Conservation (phyloP, 192 early-diverging fungal genomes). For the Rhizoclosmatium sp. region DNA sequence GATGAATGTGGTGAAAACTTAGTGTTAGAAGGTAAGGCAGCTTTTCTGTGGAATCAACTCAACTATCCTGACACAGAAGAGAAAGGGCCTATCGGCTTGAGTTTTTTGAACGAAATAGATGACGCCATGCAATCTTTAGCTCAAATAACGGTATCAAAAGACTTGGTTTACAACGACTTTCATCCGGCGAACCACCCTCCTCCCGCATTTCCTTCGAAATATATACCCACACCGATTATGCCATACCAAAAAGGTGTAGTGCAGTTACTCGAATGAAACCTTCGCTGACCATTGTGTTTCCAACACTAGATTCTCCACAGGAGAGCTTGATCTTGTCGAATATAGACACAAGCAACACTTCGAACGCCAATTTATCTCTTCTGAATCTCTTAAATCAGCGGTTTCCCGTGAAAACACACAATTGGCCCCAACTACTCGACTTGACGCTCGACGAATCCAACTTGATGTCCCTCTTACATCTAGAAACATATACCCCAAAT, state of each 20-base stretch:
- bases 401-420: background rate
- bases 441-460: conserved; percentile 8
- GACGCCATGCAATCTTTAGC: background rate
- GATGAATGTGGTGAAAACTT: background rate
- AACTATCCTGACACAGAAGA: background rate
- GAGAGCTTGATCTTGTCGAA: background rate
- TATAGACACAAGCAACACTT: background rate
- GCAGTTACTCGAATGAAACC: too few relatives aligned
- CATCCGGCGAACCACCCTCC: background rate
- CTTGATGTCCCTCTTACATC: background rate
- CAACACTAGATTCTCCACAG: background rate
- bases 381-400: too few relatives aligned
- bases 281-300: too few relatives aligned
- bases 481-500: background rate
- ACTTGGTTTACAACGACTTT: too few relatives aligned
- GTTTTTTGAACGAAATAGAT: conserved; percentile 8
- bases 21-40: background rate
- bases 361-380: background rate
- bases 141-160: background rate
- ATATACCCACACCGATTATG: too few relatives aligned
- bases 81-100: background rate
- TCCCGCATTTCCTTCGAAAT: background rate
- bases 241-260: too few relatives aligned
- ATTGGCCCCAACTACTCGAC: background rate
- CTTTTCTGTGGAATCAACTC: too few relatives aligned